Evolutionary conservation across 2,329 filamentous ascomycete species (phyloP).

Genomic region (Penicillium sp.): DNA sequence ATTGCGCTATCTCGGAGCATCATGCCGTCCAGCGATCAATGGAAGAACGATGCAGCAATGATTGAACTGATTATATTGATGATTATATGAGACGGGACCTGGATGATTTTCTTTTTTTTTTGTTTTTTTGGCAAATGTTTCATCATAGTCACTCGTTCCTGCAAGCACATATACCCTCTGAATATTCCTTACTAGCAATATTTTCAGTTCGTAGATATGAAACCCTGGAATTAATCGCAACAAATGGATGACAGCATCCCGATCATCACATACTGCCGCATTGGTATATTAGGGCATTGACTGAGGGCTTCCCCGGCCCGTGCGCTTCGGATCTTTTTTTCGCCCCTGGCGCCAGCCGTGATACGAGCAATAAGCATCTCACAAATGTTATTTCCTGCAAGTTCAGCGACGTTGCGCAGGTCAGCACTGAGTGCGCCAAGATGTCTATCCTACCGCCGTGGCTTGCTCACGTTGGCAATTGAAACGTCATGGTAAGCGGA

Average conservation of each 20-base stretch:
- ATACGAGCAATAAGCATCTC: neutral
- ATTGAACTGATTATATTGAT: slow-evolving; percentile 18
- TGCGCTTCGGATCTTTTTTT: slow-evolving; percentile 28
- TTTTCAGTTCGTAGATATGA: neutral
- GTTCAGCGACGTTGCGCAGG: slow-evolving; percentile 22
- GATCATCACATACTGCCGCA: slow-evolving; percentile 3
- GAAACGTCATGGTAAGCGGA: slow-evolving; percentile 47
- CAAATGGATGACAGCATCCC: neutral
- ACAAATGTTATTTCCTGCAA: slow-evolving; percentile 29
- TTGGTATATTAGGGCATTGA: slow-evolving; percentile 22
- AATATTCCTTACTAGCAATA: neutral
- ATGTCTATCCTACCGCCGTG: slow-evolving; percentile 16
- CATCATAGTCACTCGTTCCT: slow-evolving; percentile 24
- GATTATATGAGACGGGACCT: slow-evolving; percentile 20
- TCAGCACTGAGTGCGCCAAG: slow-evolving; percentile 10
- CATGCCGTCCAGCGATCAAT: neutral
- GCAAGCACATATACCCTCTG: neutral
- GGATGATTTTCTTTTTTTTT: slow-evolving; percentile 17
- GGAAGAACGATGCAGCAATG: slow-evolving; percentile 8
- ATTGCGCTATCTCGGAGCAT: neutral
- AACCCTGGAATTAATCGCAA: neutral
- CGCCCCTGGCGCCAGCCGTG: slow-evolving; percentile 12
- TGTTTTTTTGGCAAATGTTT: slow-evolving; percentile 13
- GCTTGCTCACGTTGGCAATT: slow-evolving; percentile 48
- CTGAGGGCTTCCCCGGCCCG: slow-evolving; percentile 32